Evolutionary conservation across 352 stramenopile genomes (phyloP).

Genomic region (Phytopythium kandeliae): DNA sequence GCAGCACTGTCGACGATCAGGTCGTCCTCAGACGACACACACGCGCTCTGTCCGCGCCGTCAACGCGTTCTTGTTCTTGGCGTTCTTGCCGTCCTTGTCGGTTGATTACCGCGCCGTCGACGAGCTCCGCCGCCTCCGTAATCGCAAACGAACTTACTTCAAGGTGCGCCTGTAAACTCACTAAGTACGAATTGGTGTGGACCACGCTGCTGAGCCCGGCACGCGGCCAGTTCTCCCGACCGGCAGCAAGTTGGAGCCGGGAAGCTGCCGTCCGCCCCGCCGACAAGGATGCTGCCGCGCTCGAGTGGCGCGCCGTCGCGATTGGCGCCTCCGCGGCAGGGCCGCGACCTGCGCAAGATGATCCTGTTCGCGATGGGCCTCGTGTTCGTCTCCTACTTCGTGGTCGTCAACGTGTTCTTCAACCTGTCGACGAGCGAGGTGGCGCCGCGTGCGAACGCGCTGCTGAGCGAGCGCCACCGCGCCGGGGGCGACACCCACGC

Average conservation of each 20-base stretch:
- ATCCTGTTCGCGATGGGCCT: constrained; percentile 47
- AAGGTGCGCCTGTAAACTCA: too few species aligned
- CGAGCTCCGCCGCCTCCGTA: not conserved
- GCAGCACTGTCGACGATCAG: too few species aligned
- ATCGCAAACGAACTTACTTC: too few species aligned
- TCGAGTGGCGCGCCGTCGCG: constrained; percentile 11
- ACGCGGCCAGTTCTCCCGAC: too few species aligned
- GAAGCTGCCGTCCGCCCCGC: constrained; percentile 20
- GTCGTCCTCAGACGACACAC: too few species aligned
- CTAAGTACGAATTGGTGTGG: not conserved
- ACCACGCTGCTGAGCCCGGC: too few species aligned
- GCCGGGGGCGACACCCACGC: not conserved
- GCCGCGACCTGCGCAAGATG: constrained; percentile 43
- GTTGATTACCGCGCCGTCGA: not conserved
- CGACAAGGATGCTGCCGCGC: constrained; percentile 30
- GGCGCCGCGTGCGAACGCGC: not conserved
- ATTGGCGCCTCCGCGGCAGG: constrained; percentile 2
- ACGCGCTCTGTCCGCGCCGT: too few species aligned
- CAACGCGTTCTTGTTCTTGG: too few species aligned
- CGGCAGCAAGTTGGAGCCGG: not conserved
- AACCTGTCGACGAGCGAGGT: constrained; percentile 18
- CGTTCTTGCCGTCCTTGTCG: too few species aligned
- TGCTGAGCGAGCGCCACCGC: not conserved
- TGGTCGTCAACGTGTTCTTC: constrained; percentile 63
- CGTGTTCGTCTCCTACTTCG: constrained; percentile 62